Evolutionary conservation across 345 rosid species (phyloP).

Genomic region (Firmiana major): DNA sequence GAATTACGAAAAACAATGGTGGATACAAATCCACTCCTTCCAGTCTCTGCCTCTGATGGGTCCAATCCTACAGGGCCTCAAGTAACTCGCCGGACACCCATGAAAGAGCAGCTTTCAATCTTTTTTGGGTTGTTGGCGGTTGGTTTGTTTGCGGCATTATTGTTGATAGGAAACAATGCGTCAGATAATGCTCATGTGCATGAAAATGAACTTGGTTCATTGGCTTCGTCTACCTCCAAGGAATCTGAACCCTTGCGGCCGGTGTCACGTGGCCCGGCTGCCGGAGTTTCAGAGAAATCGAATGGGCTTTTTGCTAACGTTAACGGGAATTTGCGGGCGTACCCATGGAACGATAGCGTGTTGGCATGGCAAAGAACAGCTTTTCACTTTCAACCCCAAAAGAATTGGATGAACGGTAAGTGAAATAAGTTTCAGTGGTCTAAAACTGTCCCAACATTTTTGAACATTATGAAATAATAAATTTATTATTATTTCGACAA

Average conservation of each 20-base stretch:
- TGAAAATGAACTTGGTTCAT: not conserved
- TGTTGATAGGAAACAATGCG: slow-evolving; percentile 4
- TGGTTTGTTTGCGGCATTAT: slow-evolving; percentile 28
- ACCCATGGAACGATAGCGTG: slow-evolving; percentile 74
- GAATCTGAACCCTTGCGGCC: slow-evolving; percentile 2
- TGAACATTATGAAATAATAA: no score
- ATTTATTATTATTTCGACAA: no score
- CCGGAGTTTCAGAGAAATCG: slow-evolving; percentile 80
- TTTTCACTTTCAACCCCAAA: slow-evolving; percentile 87
- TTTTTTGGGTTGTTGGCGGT: slow-evolving; percentile 32
- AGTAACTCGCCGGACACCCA: slow-evolving; percentile 15
- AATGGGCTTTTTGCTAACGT: slow-evolving; percentile 22
- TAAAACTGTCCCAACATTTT: no score
- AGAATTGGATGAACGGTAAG: slow-evolving; percentile 92
- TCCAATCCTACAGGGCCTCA: slow-evolving; percentile 4
- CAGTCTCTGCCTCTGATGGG: slow-evolving; percentile 14
- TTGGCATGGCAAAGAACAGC: slow-evolving; percentile 90
- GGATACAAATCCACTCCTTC: slow-evolving; percentile 13
- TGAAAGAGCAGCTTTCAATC: slow-evolving; percentile 18
- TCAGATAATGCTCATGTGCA: not conserved
- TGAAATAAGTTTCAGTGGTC: not conserved
- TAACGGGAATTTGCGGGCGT: slow-evolving; percentile 18
- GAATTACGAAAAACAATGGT: slow-evolving; percentile 16
- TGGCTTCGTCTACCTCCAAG: not conserved
- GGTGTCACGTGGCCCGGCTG: slow-evolving; percentile 39